Evolutionary conservation across 139 green algal species (phyloP), one percentile per base, ranked within the genome.

Genomic region (Haematococcus lacustris): DNA sequence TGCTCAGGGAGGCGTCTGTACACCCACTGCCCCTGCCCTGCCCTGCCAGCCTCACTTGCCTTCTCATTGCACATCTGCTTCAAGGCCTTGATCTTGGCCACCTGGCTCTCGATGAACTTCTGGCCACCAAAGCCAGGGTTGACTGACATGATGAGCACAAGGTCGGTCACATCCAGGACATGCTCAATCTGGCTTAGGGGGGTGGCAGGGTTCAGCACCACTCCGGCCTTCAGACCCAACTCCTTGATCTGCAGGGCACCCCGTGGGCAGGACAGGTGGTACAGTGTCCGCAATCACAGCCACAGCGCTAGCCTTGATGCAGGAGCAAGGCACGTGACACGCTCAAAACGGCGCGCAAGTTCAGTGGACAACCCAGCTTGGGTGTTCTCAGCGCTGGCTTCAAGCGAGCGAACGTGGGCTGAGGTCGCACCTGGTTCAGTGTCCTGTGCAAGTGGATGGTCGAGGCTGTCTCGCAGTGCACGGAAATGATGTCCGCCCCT

Each of bases 61-160:
- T 84, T 83, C 70, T 91, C 90, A 38, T 91, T 76, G 85, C 95
- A 99, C 91, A 98, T 95, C 3, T 68, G 23, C 77, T 90, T 90
- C 38, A 99, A 82, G 61, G 82, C 71, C 34, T 76, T 79, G 85
- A 97, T 98, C 92, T 99, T 99, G 37, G 83, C 74, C 1, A 98
- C 87, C 80, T 97, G 91, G 80, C 73, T 90, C 76, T 96, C 86
- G 75, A 99, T 98, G 91, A 99, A 98, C 78, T 91, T 96, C 88
- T 99, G 95, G 70, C 95, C 95, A 47, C 94, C 94, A 73, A 99
- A 99, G 72, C 95, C 95, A 30, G 95, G 95, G 90, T 99, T 99
- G 35, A 99, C 95, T 30, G 84, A 94, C 94, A 98, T 98, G 87
- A 98, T 92, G 28, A 98, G 89, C 34, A 98, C 86, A 43, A 98